Base-by-base conservation (phyloP, 345 rosid species). In the Abelmoschus esculentus region DNA sequence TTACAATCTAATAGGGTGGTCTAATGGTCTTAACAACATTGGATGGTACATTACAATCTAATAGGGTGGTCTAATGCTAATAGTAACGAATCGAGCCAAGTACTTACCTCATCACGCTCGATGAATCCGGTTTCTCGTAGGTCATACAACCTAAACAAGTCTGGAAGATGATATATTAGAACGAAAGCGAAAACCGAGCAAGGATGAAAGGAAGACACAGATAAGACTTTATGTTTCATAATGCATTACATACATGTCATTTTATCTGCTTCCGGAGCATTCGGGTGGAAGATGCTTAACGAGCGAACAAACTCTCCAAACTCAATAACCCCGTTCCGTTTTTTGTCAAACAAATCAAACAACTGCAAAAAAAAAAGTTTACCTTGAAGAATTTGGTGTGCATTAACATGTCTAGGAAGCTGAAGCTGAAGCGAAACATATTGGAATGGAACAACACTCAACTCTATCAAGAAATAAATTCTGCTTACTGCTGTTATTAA, bases 81-180 rank as follows among this genome's bases (percentile, higher is more conserved):
- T 12, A 8, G 3, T 9, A 9, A 44, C 47, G 2, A 9, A 8
- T 44, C 12, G 10, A 2, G 47, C 47, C 52, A 46, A 53, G 4
- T 62, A 57, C 56, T 75, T 72, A 87, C 96, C 85, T 86, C 89
- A 2, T 69, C 78, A n/a, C 52, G 84, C 76, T 82, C 84, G 14
- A 90, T 90, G 74, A 67, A 87, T 69, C 92, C 89, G 4, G 87
- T 85, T 59, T 78, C 73, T 49, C 77, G 78, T 53, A 84, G 78
- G 80, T 87, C 91, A 46, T 87, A 85, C 73, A 90, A 70, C 67
- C 81, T 75, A 74, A 87, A 86, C 55, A 90, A 86, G 78, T 83
- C 96, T 90, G 88, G 62, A 71, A 72, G 49, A 34, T 61, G 31
- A 72, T 9, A 55, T 5, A 40, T 57, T 17, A 38, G 10, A 9